phyloP scores from a whole-genome alignment of 257 asterid species.

The Asclepias syriaca region DNA sequence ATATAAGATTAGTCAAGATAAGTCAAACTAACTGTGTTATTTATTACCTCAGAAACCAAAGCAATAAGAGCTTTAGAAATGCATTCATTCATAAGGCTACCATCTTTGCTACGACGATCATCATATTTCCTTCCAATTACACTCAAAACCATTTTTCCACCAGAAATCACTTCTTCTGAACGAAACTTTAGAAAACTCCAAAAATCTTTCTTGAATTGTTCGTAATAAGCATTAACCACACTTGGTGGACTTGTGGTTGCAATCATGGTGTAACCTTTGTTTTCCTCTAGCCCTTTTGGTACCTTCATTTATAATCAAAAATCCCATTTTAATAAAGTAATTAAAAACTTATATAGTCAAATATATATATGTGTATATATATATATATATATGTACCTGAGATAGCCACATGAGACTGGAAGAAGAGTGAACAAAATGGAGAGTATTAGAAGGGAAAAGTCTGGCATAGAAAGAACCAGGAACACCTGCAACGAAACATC shows the following conservation, averaged over 20 bases:
- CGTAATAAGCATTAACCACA: constrained; percentile 44
- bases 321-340: no score
- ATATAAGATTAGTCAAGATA: no score
- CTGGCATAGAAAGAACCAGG: constrained; percentile 58
- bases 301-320: background rate
- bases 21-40: no score
- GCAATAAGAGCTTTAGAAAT: constrained; percentile 38
- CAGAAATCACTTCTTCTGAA: constrained; percentile 41
- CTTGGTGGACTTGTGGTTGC: constrained; percentile 31
- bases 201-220: constrained; percentile 48
- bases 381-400: constrained; percentile 17
- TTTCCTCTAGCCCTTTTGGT: constrained; percentile 1
- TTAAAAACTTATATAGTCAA: no score
- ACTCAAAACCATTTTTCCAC: constrained; percentile 60
- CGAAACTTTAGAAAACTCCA: constrained; percentile 42
- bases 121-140: constrained; percentile 48
- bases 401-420: constrained; percentile 72
- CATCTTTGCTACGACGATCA: constrained; percentile 35
- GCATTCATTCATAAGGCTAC: constrained; percentile 49
- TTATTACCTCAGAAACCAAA: constrained; percentile 31
- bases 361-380: no score
- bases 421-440: constrained; percentile 69
- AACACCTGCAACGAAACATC: constrained; percentile 42
- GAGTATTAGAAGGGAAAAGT: constrained; percentile 40
- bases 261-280: constrained; percentile 41